These are phyloP conservation scores for Ogataea minuta DNA, from an alignment of 805 yeast genomes.

Conservation along the genomic window DNA sequence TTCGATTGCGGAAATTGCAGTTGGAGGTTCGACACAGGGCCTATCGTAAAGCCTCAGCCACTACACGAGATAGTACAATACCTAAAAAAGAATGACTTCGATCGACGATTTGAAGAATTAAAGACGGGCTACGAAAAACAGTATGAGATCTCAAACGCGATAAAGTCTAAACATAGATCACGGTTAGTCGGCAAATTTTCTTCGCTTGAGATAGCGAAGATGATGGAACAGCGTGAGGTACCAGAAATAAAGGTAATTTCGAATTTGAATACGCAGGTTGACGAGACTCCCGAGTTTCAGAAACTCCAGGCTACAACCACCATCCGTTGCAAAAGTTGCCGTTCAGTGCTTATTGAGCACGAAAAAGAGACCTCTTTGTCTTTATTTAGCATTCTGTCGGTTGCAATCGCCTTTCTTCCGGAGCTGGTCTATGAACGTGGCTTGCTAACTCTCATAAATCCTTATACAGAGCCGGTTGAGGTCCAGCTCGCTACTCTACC, in stretches of 20 bases:
- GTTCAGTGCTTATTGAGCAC: constrained; percentile 18
- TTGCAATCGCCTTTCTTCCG: constrained; percentile 27
- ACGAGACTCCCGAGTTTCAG: constrained; percentile 21
- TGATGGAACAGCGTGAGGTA: constrained; percentile 10
- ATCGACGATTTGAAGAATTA: constrained; percentile 16
- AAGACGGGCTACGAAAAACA: constrained; percentile 18
- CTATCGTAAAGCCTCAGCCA: constrained; percentile 42
- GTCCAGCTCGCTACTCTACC: constrained; percentile 4
- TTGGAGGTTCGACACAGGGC: constrained; percentile 37
- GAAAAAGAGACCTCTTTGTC: constrained; percentile 21
- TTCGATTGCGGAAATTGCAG: constrained; percentile 39
- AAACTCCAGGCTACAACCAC: constrained; percentile 16
- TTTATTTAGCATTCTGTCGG: constrained; percentile 14
- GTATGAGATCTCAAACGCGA: constrained; percentile 16
- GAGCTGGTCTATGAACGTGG: constrained; percentile 10
- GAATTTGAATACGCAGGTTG: not conserved
- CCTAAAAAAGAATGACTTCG: constrained; percentile 11
- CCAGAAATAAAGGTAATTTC: constrained; percentile 5
- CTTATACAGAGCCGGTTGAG: constrained; percentile 3
- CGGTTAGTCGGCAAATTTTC: constrained; percentile 17
- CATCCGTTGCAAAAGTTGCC: constrained; percentile 25
- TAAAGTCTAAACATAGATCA: constrained; percentile 10
- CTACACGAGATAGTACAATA: constrained; percentile 30
- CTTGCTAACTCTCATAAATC: constrained; percentile 1
- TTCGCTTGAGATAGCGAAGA: constrained; percentile 24